A percentile compares a stretch with the other conserved stretches of the same genome.
phyloP scores from a whole-genome alignment of 2,329 filamentous ascomycete genomes.

The Exophiala sp. region DNA sequence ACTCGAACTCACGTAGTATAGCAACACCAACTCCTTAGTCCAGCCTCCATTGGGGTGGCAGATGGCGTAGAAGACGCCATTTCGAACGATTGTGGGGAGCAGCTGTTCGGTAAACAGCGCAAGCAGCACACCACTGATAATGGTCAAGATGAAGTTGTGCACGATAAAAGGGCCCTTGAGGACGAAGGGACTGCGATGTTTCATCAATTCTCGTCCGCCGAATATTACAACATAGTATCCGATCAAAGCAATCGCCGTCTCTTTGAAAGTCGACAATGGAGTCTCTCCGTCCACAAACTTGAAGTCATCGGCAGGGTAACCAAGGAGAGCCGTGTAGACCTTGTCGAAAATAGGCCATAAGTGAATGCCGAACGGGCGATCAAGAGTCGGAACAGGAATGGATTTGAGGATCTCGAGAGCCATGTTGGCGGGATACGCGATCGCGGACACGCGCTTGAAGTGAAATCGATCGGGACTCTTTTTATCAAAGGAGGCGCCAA shows the following conservation, averaged over 20 bases:
- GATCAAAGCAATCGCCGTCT: constrained; percentile 72
- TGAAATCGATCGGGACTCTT: background rate
- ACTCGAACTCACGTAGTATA: constrained; percentile 78
- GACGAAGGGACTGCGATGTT: constrained; percentile 75
- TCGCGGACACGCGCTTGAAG: constrained; percentile 4
- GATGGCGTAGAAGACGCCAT: constrained; percentile 84
- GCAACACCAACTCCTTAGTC: constrained; percentile 84
- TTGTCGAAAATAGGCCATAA: constrained; percentile 95
- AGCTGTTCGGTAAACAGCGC: constrained; percentile 87
- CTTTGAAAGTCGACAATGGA: constrained; percentile 81
- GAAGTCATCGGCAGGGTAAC: constrained; percentile 83
- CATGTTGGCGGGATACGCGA: constrained; percentile 12
- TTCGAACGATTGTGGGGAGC: constrained; percentile 69
- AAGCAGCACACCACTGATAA: constrained; percentile 73
- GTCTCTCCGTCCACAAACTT: constrained; percentile 73
- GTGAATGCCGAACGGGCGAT: constrained; percentile 83
- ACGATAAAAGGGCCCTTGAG: constrained; percentile 85
- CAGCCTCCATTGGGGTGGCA: constrained; percentile 73
- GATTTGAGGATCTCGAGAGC: constrained; percentile 17
- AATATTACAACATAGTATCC: constrained; percentile 93
- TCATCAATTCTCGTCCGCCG: constrained; percentile 87
- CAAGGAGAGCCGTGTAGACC: constrained; percentile 67
- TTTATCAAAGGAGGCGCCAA: constrained; percentile 20
- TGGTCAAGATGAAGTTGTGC: constrained; percentile 91
- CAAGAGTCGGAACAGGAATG: constrained; percentile 67